Evolutionary conservation across 108 stramenopile species (phyloP), one percentile per base, ranked within the genome.

Genomic region (Asterionellopsis glacialis): DNA sequence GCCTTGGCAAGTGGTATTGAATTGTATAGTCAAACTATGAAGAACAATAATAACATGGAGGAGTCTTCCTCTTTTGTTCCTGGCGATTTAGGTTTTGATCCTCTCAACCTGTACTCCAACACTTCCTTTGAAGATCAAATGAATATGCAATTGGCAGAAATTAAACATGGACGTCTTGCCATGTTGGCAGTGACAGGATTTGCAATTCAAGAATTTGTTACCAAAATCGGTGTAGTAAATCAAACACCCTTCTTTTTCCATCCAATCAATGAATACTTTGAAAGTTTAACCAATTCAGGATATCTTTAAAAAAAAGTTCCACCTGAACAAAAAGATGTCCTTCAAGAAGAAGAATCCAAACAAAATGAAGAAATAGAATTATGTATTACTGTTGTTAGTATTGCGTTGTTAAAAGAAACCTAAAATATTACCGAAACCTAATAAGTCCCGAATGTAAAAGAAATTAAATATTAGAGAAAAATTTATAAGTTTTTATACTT

Each of bases 1-100:
- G 63, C 64, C 11, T 42, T 83, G 25, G 58, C 72, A 14, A 79
- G 67, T 0, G 72, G 55, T 5, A 43, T 79, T 40, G 82, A 81
- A 18, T 47, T 70, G 33, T 45, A 48, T 42, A 65, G 47, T 40
- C 57, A 24, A 41, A 40, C 22, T 41, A 48, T n/a, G 48, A 52
- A 16, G 39, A 68, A 50, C 11, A 64, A 73, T 19, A 57, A 26
- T 41, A 57, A 58, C 22, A 28, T 59, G 38, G 28, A 43, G 25
- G 22, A 57, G 33, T 2, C 2, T 33, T 33, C 33, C 33, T 5
- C 7, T 33, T 64, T 69, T 9, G 64, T 90, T 0, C 87, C 94
- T 1, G 88, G 88, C 10, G 94, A 95, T 66, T 85, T 70, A 21
- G 88, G 87, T 15, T 95, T 90, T 56, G 94, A 95, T 77, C 94